A percentile compares a stretch with the other conserved stretches of the same genome.
Evolutionary conservation across 176 grass and related monocot species (phyloP).

Genomic region (Oryza nivara): DNA sequence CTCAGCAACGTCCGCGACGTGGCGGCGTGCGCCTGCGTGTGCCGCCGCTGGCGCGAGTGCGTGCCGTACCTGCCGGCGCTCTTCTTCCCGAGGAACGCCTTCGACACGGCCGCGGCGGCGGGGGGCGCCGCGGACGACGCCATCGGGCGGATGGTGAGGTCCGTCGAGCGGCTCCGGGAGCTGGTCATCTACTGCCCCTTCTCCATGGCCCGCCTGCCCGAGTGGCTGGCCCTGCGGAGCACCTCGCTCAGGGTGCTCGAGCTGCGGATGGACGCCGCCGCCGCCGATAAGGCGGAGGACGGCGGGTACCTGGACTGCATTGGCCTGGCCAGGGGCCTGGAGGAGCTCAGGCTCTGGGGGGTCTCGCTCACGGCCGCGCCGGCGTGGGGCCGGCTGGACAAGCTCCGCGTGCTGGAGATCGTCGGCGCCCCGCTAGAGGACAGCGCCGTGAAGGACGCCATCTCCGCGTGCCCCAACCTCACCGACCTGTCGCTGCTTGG

Average conservation of each 20-base stretch:
- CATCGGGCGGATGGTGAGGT: constrained; percentile 75
- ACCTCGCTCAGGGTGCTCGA: constrained; percentile 74
- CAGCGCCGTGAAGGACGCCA: constrained; percentile 53
- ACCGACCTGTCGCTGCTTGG: constrained; percentile 79
- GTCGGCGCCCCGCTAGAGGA: constrained; percentile 77
- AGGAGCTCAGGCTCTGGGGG: constrained; percentile 85
- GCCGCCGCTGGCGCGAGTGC: constrained; percentile 76
- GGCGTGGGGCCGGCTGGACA: constrained; percentile 57
- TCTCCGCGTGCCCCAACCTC: constrained; percentile 77
- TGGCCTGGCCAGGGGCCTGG: constrained; percentile 49
- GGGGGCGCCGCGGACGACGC: constrained; percentile 52
- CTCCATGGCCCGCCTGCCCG: constrained; percentile 58
- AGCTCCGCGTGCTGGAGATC: constrained; percentile 74
- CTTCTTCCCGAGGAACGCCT: constrained; percentile 84
- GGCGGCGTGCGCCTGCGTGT: constrained; percentile 75
- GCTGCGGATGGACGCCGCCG: constrained; percentile 68
- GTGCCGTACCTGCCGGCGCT: constrained; percentile 84
- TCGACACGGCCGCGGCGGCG: constrained; percentile 36
- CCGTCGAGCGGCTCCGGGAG: constrained; percentile 60
- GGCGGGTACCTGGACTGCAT: constrained; percentile 65
- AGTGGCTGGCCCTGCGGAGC: constrained; percentile 59
- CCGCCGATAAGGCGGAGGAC: constrained; percentile 49
- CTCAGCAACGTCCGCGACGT: constrained; percentile 85
- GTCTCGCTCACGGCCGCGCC: constrained; percentile 63
- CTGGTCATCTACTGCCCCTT: constrained; percentile 97